Evolutionary conservation across 208 protist species (phyloP), one percentile per base, ranked within the genome.

Genomic region (Wallacemonas collosoma): DNA sequence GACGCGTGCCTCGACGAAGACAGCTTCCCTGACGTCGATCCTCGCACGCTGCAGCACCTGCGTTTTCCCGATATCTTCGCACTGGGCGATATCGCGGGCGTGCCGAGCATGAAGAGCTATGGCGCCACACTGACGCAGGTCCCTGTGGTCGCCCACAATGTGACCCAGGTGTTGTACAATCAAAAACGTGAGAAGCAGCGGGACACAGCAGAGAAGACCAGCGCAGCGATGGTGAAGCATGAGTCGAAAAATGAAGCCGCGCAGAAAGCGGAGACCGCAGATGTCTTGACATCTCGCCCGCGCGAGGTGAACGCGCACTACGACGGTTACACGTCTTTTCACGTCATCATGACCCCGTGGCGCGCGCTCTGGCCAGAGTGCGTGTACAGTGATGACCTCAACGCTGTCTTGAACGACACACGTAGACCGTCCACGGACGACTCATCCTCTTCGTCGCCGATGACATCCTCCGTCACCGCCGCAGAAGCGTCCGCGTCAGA

Each of bases 331-430:
- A 88, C 87, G 35, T 94, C 88, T 35, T 95, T 90, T 75, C 82
- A 88, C 63, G 66, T 97, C 56, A 68, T 86, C 51, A 94, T 97
- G 90, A 89, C 85, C 38, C 85, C 84, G 43, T 95, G 90, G 90
- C 82, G 89, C 35, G 85, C 83, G 12, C 89, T 95, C 85, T 97
- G 93, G 90, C 90, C 93, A 7, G 88, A 94, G 78, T 78, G 93
- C 74, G 41, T 69, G 17, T 93, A 92, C 81, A 71, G 76, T 2
- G 54, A 51, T 36, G 47, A 45, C 40, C n/a, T 78, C 17, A 54
- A 57, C 15, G 26, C n/a, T 44, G 26, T 35, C n/a, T 14, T 53
- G 35, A 14, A 6, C 26, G 26, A 26, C 26, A 26, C 26, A 26
- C 26, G 26, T 26, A 26, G 26, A 26, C 26, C 26, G 26, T 26